Conservation (phyloP, 2,329 filamentous ascomycete genomes). For the Fusarium mundagurra region DNA sequence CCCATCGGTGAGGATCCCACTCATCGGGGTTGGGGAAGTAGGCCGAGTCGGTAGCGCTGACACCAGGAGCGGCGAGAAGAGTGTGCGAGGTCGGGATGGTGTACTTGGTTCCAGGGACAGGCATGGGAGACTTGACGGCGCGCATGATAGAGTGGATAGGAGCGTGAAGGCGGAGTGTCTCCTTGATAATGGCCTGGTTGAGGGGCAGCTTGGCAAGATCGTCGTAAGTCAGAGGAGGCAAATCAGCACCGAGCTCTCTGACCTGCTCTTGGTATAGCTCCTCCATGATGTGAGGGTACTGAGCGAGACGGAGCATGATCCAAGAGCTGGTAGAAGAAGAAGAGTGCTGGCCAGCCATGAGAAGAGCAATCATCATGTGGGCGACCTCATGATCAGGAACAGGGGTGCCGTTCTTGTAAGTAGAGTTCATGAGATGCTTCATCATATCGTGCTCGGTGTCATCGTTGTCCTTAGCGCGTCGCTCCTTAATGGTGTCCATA, state of each 20-base stretch:
- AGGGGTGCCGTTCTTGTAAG: slow-evolving; percentile 82
- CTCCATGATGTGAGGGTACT: slow-evolving; percentile 79
- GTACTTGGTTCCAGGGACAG: slow-evolving; percentile 82
- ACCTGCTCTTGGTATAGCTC: slow-evolving; percentile 87
- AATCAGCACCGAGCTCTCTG: slow-evolving; percentile 74
- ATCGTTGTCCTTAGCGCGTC: slow-evolving; percentile 63
- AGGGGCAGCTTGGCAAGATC: slow-evolving; percentile 81
- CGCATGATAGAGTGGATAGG: slow-evolving; percentile 97
- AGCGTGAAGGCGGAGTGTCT: slow-evolving; percentile 89
- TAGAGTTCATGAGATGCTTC: slow-evolving; percentile 86
- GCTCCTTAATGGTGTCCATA: slow-evolving; percentile 80
- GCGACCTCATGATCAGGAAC: slow-evolving; percentile 88
- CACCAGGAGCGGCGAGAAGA: slow-evolving; percentile 86
- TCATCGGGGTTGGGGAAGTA: slow-evolving; percentile 84
- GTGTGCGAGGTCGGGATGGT: slow-evolving; percentile 83
- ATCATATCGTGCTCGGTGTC: slow-evolving; percentile 79
- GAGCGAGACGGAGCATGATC: slow-evolving; percentile 84
- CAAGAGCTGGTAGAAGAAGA: slow-evolving; percentile 86
- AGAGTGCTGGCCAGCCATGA: slow-evolving; percentile 93
- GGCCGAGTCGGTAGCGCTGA: slow-evolving; percentile 74
- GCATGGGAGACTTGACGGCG: slow-evolving; percentile 88
- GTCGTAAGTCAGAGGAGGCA: slow-evolving; percentile 80
- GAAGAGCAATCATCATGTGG: slow-evolving; percentile 92
- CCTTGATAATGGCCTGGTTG: slow-evolving; percentile 86
- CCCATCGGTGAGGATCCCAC: slow-evolving; percentile 95